phyloP scores from a whole-genome alignment of 768 basidiomycete species.

The Tricholoma saponaceum region DNA sequence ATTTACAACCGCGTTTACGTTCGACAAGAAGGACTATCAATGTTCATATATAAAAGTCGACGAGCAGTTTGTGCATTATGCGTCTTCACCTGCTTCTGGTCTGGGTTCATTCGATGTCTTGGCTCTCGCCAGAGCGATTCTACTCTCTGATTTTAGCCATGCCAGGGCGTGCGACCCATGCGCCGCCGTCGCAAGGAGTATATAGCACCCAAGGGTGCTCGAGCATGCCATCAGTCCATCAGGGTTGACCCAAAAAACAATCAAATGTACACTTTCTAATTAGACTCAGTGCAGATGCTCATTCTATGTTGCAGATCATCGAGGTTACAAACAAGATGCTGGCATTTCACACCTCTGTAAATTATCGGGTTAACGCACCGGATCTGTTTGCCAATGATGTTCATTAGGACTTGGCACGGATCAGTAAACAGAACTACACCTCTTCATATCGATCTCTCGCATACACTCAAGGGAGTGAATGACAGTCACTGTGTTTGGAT shows the following conservation, averaged over 20 bases:
- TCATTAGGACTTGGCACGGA: conserved; percentile 52
- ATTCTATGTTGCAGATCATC: conserved; percentile 35
- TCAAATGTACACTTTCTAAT: conserved; percentile 37
- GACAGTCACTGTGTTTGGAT: conserved; percentile 58
- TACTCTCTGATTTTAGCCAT: background rate
- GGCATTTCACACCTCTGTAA: conserved; percentile 58
- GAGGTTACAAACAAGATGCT: conserved; percentile 55
- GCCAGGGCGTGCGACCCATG: conserved; percentile 37
- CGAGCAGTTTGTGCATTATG: too few relatives aligned
- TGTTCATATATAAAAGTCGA: too few relatives aligned
- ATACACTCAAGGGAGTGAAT: conserved; percentile 48
- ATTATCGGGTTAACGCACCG: conserved; percentile 55
- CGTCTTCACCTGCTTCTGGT: too few relatives aligned
- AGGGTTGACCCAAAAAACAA: conserved; percentile 43
- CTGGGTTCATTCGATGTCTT: too few relatives aligned
- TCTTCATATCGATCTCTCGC: conserved; percentile 54
- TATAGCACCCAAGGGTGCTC: conserved; percentile 48
- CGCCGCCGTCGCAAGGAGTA: conserved; percentile 45
- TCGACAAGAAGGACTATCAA: too few relatives aligned
- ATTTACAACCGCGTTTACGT: too few relatives aligned
- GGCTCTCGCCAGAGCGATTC: conserved; percentile 5
- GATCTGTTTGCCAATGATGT: conserved; percentile 49
- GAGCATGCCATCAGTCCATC: conserved; percentile 48
- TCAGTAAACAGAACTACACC: conserved; percentile 36
- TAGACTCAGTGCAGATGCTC: background rate